These are phyloP conservation scores for Teunomyces lycoperdinae DNA, from an alignment of 805 yeast genomes.

Conservation along the genomic window DNA sequence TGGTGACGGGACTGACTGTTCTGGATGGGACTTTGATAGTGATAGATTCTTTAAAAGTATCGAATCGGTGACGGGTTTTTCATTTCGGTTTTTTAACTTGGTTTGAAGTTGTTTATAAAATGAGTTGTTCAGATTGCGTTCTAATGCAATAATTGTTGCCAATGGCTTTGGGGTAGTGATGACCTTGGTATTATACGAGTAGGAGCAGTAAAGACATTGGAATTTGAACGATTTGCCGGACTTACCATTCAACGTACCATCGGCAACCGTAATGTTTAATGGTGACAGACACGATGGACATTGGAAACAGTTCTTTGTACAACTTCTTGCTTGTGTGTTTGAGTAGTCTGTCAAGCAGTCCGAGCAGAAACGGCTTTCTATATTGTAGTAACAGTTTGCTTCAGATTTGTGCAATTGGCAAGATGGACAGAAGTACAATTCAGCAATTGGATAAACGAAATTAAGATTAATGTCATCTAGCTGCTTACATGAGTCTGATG, in stretches of 20 bases:
- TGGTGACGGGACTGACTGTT: not conserved
- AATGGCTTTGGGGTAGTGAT: conserved; percentile 43
- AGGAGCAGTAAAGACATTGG: conserved; percentile 35
- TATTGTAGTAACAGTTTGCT: conserved; percentile 22
- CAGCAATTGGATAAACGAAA: conserved; percentile 17
- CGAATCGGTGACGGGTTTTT: not conserved
- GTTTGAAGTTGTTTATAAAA: not conserved
- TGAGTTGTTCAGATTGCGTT: conserved; percentile 2
- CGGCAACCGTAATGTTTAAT: conserved; percentile 20
- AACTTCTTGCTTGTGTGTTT: conserved; percentile 17
- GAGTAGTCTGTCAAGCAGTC: conserved; percentile 37
- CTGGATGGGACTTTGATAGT: conserved; percentile 5
- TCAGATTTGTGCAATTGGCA: conserved; percentile 32
- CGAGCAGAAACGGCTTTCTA: conserved; percentile 34
- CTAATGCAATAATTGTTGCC: conserved; percentile 19
- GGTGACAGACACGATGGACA: conserved; percentile 36
- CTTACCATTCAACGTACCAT: conserved; percentile 8
- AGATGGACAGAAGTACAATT: conserved; percentile 34
- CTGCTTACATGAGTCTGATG: conserved; percentile 5
- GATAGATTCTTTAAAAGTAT: conserved; percentile 7
- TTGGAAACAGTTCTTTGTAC: conserved; percentile 38
- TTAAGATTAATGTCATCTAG: conserved; percentile 7
- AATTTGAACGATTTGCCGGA: conserved; percentile 37
- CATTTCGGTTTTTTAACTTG: not conserved
- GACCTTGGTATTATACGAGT: conserved; percentile 32